Evolutionary conservation across 768 basidiomycete species (phyloP).

Genomic region (Lactifluus volemus): DNA sequence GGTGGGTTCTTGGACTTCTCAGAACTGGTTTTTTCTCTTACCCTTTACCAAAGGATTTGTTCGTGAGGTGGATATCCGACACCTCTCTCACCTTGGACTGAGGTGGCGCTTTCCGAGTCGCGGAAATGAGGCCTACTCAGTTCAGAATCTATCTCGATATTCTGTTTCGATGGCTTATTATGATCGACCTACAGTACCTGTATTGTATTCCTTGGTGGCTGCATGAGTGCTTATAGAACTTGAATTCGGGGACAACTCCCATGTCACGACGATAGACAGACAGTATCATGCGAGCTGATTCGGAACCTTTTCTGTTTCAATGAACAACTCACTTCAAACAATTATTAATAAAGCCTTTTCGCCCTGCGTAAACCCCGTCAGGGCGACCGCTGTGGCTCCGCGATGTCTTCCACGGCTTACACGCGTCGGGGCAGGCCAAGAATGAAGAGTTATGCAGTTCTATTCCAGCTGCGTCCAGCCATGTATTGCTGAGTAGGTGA

Average conservation of each 20-base stretch:
- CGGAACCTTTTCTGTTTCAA: no score
- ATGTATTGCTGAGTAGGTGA: no score
- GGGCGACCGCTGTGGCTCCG: background rate
- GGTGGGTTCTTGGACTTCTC: slow-evolving; percentile 34
- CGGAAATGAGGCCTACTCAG: background rate
- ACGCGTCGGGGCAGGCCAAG: background rate
- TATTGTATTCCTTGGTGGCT: background rate
- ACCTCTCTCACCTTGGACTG: slow-evolving; percentile 34
- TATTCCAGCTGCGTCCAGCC: no score
- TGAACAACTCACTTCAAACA: background rate
- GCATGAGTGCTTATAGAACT: background rate
- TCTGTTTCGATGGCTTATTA: background rate
- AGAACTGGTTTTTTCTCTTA: background rate
- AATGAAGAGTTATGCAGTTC: background rate
- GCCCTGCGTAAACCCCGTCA: background rate
- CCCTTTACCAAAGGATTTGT: slow-evolving; percentile 38
- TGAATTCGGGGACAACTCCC: no score
- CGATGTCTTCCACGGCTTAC: slow-evolving; percentile 2
- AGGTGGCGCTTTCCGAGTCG: background rate
- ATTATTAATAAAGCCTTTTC: slow-evolving; percentile 2
- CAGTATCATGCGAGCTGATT: no score
- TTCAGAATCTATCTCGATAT: background rate
- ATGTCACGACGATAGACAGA: no score
- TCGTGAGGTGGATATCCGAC: slow-evolving; percentile 51
- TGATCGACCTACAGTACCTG: background rate